phyloP scores from a whole-genome alignment of 2,329 filamentous ascomycete species.

The Stemphylium lycopersici region DNA sequence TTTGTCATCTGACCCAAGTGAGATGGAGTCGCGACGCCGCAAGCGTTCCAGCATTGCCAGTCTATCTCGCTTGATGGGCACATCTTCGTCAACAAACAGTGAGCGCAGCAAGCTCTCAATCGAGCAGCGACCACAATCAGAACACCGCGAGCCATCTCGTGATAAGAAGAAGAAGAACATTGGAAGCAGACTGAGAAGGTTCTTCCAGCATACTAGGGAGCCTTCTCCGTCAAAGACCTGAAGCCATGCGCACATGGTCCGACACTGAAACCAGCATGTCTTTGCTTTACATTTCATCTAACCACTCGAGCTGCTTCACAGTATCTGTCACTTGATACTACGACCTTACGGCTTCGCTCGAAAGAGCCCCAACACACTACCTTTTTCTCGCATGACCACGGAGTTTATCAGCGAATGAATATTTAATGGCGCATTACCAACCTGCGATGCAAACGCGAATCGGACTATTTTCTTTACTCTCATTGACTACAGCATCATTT shows the following conservation, averaged over 20 bases:
- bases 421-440: slow-evolving; percentile 45
- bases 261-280: slow-evolving; percentile 12
- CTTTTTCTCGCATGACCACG: slow-evolving; percentile 43
- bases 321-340: slow-evolving; percentile 37
- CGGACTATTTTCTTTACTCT: slow-evolving; percentile 38
- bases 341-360: slow-evolving; percentile 44
- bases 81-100: slow-evolving; percentile 63
- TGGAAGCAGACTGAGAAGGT: slow-evolving; percentile 71
- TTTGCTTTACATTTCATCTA: slow-evolving; percentile 24
- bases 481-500: slow-evolving; percentile 29
- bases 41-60: slow-evolving; percentile 79
- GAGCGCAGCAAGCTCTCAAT: slow-evolving; percentile 77
- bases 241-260: slow-evolving; percentile 9
- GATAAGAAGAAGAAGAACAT: slow-evolving; percentile 72
- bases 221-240: slow-evolving; percentile 31
- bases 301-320: slow-evolving; percentile 19
- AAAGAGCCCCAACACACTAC: slow-evolving; percentile 24
- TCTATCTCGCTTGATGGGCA: slow-evolving; percentile 76
- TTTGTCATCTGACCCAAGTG: slow-evolving; percentile 49
- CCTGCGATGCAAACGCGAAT: slow-evolving; percentile 42
- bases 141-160: slow-evolving; percentile 64
- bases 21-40: slow-evolving; percentile 62
- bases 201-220: slow-evolving; percentile 66
- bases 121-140: slow-evolving; percentile 59
- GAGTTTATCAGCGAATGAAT: slow-evolving; percentile 47